Conservation (phyloP, 371 early-diverging fungal species). For the Apophysomyces elegans region DNA sequence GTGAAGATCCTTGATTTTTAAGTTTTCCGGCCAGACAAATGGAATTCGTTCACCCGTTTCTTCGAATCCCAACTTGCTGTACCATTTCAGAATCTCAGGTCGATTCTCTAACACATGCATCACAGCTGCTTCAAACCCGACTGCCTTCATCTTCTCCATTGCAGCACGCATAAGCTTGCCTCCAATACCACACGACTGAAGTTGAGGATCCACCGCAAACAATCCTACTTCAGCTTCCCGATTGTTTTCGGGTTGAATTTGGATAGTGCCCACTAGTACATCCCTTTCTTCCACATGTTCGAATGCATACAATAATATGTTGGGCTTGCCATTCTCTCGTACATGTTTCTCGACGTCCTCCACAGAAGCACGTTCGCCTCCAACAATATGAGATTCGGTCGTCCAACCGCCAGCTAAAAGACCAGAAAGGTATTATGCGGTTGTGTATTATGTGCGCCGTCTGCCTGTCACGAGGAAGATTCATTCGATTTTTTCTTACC, state of each 20-base stretch:
- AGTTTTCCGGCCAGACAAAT: conserved; percentile 46
- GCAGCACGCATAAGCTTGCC: conserved; percentile 54
- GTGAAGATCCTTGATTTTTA: conserved; percentile 30
- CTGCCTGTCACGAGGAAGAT: too few relatives aligned
- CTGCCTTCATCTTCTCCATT: conserved; percentile 35
- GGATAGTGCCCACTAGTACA: conserved; percentile 44
- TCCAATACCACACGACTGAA: conserved; percentile 61
- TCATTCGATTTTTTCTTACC: background rate
- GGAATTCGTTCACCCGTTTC: conserved; percentile 54
- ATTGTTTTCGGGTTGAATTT: conserved; percentile 29
- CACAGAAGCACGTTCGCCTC: conserved; percentile 33
- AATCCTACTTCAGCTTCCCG: conserved; percentile 43
- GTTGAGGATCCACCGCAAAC: conserved; percentile 52
- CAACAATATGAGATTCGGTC: conserved; percentile 39
- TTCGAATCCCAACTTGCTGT: conserved; percentile 54
- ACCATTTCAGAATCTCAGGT: conserved; percentile 56
- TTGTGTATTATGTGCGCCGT: too few relatives aligned
- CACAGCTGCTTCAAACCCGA: conserved; percentile 39
- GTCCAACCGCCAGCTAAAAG: conserved; percentile 46
- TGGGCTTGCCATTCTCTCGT: conserved; percentile 26
- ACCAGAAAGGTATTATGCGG: background rate
- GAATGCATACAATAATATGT: conserved; percentile 36
- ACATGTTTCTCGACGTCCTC: conserved; percentile 33
- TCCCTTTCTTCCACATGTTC: conserved; percentile 22
- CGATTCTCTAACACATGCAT: conserved; percentile 58